Conservation (phyloP, 805 yeast species). For the Nakazawaea molendinolei region DNA sequence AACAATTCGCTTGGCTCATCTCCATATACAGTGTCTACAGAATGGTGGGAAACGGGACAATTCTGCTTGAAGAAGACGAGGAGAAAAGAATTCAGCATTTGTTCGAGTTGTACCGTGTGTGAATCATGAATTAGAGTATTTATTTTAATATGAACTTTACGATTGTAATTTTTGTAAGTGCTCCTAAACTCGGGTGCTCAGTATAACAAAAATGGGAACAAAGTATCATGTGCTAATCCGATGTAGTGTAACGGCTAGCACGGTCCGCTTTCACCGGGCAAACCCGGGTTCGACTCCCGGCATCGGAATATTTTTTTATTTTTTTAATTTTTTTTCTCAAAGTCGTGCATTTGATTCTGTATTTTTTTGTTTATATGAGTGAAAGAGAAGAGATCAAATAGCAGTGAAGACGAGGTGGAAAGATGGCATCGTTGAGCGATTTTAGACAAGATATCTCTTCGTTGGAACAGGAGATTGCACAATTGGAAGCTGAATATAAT, state of each 20-base stretch:
- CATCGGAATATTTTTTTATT: conserved; percentile 46
- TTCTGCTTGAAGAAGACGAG: conserved; percentile 8
- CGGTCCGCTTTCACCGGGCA: conserved; percentile 84
- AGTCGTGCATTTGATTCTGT: no score
- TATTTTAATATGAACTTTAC: no score
- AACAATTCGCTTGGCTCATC: conserved; percentile 6
- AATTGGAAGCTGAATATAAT: conserved; percentile 5
- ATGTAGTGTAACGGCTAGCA: conserved; percentile 80
- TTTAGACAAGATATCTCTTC: conserved; percentile 7
- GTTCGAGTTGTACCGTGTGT: no score
- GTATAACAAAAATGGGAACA: no score
- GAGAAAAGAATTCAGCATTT: conserved; percentile 1
- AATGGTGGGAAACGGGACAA: conserved; percentile 11
- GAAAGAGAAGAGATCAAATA: not conserved
- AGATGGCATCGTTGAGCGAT: conserved; percentile 5
- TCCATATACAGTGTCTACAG: conserved; percentile 8
- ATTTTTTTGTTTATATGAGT: not conserved
- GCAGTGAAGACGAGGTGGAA: no score
- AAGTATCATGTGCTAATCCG: conserved; percentile 32
- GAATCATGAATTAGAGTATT: no score
- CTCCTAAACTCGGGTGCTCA: no score
- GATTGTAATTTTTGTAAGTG: no score
- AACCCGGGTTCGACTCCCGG: conserved; percentile 87
- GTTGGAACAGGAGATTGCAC: conserved; percentile 7
- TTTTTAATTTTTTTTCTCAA: not conserved